phyloP scores from a whole-genome alignment of 495 filamentous ascomycete species.

The Trichoderma reesei region DNA sequence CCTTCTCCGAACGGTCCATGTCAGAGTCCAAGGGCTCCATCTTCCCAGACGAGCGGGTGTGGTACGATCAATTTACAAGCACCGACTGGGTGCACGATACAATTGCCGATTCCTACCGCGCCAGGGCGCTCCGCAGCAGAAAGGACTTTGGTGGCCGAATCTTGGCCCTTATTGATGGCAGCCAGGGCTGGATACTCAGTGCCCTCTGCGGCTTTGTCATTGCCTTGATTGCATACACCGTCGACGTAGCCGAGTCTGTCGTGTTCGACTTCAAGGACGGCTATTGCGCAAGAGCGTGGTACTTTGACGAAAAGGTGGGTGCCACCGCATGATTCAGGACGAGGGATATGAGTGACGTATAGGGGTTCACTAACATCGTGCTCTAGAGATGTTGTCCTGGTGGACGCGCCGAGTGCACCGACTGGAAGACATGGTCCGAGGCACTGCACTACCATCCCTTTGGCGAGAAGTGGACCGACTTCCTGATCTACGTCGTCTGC shows the following conservation, averaged over 20 bases:
- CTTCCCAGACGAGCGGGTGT: conserved; percentile 75
- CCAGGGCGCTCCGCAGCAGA: conserved; percentile 68
- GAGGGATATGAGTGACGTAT: neutral
- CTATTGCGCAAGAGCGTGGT: conserved; percentile 66
- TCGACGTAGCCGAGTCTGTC: conserved; percentile 74
- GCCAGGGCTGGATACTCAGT: conserved; percentile 91
- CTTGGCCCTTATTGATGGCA: conserved; percentile 68
- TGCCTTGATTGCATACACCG: conserved; percentile 76
- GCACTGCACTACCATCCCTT: conserved; percentile 44
- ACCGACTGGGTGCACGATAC: conserved; percentile 99
- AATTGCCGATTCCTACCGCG: conserved; percentile 84
- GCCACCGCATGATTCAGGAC: neutral
- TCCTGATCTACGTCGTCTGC: conserved; percentile 56
- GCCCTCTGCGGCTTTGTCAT: conserved; percentile 84
- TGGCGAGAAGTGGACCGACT: conserved; percentile 60
- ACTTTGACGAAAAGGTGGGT: conserved; percentile 53
- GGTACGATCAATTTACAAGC: conserved; percentile 98
- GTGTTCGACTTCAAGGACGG: conserved; percentile 89
- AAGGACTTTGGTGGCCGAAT: conserved; percentile 79
- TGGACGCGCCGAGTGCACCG: conserved; percentile 44
- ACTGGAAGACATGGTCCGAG: conserved; percentile 70
- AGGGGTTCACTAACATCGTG: conserved; percentile 12
- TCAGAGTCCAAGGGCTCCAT: conserved; percentile 50
- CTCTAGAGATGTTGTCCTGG: conserved; percentile 60
- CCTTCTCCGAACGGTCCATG: conserved; percentile 38